Evolutionary conservation across 352 stramenopile genomes (phyloP).

Genomic region (Elongisporangium prolatum): DNA sequence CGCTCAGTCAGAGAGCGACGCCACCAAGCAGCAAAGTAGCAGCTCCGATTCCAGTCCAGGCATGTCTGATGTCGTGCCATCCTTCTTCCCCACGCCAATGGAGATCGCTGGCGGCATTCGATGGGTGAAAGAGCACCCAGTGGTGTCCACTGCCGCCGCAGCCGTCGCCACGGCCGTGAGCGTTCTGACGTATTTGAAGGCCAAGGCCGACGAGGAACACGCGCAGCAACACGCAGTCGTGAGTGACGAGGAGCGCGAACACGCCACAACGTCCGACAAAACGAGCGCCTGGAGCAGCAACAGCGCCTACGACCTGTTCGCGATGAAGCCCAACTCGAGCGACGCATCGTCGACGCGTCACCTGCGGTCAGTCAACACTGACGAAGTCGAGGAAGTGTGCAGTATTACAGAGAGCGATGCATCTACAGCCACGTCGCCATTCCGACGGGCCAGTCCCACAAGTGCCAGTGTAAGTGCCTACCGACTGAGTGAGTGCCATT

Average conservation of each 20-base stretch:
- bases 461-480: conserved; percentile 25
- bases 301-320: neutral
- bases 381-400: conserved; percentile 35
- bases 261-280: neutral
- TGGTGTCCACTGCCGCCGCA: conserved; percentile 61
- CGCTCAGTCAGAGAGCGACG: neutral
- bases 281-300: neutral
- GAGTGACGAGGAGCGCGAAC: conserved; percentile 14
- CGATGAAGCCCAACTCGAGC: neutral
- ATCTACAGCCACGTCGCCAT: conserved; percentile 35
- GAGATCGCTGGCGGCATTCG: conserved; percentile 72
- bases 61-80: conserved; percentile 63
- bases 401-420: conserved; percentile 65
- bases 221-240: conserved; percentile 2
- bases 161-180: conserved; percentile 64
- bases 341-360: neutral
- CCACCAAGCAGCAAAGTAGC: neutral
- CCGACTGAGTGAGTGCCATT: conserved; percentile 2
- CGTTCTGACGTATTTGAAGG: conserved; percentile 58
- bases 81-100: conserved; percentile 75
- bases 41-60: neutral
- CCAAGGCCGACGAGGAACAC: conserved; percentile 18
- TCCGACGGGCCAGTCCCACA: conserved; percentile 23
- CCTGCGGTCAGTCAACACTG: neutral
- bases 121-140: conserved; percentile 68